Percentiles rank a stretch among this genome's conserved stretches.
These are phyloP conservation scores for Antitrichia curtipendula DNA, from an alignment of 225 moss, liverwort and hornwort genomes.

Conservation along the genomic window DNA sequence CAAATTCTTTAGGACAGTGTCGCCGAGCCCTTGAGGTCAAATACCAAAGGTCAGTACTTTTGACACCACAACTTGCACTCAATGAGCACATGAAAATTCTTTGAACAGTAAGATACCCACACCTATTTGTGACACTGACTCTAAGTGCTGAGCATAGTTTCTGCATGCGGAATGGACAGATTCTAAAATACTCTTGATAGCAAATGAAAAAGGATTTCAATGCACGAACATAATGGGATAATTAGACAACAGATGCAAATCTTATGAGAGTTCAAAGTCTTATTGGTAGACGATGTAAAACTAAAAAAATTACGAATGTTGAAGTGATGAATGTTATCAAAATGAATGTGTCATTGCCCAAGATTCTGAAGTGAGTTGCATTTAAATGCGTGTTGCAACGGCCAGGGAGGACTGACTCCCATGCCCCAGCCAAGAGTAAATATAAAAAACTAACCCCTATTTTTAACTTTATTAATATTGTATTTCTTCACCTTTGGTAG, in stretches of 20 bases:
- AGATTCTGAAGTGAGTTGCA: background rate
- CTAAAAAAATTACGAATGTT: background rate
- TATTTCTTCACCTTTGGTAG: accelerated
- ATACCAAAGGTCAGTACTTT: background rate
- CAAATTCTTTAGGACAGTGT: background rate
- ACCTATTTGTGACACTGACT: background rate
- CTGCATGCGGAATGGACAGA: background rate
- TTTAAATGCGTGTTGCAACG: background rate
- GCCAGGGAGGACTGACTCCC: background rate
- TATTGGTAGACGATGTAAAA: background rate
- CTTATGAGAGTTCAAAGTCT: background rate
- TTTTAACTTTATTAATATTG: background rate
- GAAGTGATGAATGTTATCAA: too few relatives aligned
- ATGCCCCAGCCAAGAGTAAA: background rate
- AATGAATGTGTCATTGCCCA: background rate
- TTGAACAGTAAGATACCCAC: background rate
- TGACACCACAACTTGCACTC: background rate
- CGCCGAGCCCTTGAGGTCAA: background rate
- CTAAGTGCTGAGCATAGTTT: background rate
- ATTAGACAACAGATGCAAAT: background rate
- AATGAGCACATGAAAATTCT: background rate
- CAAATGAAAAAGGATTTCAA: background rate
- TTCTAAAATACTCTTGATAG: background rate
- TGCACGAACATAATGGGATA: background rate
- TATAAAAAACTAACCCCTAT: background rate